Evolutionary conservation across 306 rosid species (phyloP).

Genomic region (Medicago ruthenica): DNA sequence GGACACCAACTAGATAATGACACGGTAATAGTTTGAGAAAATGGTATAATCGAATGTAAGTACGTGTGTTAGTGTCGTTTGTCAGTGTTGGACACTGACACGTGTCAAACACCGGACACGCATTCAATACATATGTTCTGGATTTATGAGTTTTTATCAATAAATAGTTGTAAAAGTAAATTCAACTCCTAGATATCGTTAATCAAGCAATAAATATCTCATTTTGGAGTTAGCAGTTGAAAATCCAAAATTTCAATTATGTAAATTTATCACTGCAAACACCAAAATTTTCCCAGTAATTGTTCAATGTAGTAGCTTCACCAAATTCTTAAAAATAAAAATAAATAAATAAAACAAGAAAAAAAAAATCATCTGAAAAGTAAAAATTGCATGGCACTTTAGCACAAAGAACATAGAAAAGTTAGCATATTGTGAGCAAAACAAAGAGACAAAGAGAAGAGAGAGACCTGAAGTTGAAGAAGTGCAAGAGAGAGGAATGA

Average conservation of each 20-base stretch:
- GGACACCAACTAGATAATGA: background rate
- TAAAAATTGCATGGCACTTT: slow-evolving; percentile 6
- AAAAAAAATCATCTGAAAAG: background rate
- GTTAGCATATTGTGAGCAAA: background rate
- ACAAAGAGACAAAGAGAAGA: background rate
- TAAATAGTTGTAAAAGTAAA: background rate
- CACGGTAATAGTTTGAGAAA: too few species aligned
- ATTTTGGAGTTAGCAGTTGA: background rate
- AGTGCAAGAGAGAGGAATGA: slow-evolving; percentile 35
- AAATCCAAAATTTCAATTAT: background rate
- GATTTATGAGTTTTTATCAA: slow-evolving; percentile 3
- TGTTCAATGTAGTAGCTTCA: background rate
- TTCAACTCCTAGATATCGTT: background rate
- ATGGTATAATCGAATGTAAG: background rate
- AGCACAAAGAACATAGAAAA: background rate
- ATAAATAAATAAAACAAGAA: too few species aligned
- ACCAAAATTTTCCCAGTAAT: background rate
- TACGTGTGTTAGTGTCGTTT: background rate
- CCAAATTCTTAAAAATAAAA: background rate
- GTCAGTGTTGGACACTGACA: too few species aligned
- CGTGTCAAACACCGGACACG: too few species aligned
- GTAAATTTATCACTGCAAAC: slow-evolving; percentile 11
- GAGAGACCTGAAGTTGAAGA: slow-evolving; percentile 47
- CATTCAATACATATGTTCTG: background rate
- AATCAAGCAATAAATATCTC: background rate